A percentile compares a stretch with the other conserved stretches of the same genome.
These are phyloP conservation scores for Panellus pusillus DNA, from an alignment of 768 basidiomycete genomes.

Conservation along the genomic window DNA sequence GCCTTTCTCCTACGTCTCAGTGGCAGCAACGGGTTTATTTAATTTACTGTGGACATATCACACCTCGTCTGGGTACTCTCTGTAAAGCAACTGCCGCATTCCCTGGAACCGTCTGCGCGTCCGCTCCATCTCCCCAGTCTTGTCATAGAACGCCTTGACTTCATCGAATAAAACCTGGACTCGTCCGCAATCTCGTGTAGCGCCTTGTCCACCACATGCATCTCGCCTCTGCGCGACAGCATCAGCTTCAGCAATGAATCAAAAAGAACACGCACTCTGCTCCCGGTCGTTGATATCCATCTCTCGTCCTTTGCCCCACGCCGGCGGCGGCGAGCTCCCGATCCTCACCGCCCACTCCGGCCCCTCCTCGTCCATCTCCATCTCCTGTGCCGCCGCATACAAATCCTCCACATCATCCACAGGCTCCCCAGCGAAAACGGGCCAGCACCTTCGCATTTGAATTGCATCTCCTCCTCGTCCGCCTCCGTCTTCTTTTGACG, in stretches of 20 bases:
- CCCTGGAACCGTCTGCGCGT: conserved; percentile 65
- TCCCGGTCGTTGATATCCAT: conserved; percentile 42
- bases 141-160: conserved; percentile 77
- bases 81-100: conserved; percentile 57
- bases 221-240: conserved; percentile 35
- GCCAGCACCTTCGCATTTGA: no score
- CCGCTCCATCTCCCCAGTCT: conserved; percentile 66
- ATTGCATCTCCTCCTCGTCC: neutral
- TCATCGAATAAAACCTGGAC: conserved; percentile 73
- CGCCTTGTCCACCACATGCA: conserved; percentile 68
- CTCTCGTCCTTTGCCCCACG: conserved; percentile 67
- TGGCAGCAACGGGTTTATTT: no score
- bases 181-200: conserved; percentile 68
- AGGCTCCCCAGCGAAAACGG: conserved; percentile 15
- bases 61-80: conserved; percentile 38
- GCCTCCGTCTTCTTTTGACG: conserved; percentile 43
- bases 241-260: neutral
- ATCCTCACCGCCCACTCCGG: conserved; percentile 67
- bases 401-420: conserved; percentile 17
- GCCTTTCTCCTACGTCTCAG: no score
- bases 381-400: conserved; percentile 36
- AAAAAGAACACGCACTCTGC: conserved; percentile 33
- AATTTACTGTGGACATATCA: no score
- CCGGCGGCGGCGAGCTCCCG: conserved; percentile 61
- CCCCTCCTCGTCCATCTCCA: conserved; percentile 69